phyloP scores from a whole-genome alignment of 106 monocot species.

The Phalaenopsis aphrodite region DNA sequence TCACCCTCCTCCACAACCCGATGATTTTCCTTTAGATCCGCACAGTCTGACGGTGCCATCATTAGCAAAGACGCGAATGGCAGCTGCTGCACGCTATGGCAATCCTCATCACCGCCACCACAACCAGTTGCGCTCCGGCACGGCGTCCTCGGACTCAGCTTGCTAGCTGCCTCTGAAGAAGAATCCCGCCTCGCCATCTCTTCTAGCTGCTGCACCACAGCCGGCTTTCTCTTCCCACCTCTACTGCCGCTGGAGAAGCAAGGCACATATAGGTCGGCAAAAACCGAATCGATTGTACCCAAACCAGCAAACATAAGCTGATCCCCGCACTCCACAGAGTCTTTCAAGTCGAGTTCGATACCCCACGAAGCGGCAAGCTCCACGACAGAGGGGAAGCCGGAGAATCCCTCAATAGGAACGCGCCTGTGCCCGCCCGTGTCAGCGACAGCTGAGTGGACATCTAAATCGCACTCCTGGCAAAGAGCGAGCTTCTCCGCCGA shows the following conservation, averaged over 20 bases:
- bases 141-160: conserved; percentile 30
- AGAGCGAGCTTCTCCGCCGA: conserved; percentile 30
- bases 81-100: conserved; percentile 15
- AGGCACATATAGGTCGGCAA: conserved; percentile 22
- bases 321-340: neutral
- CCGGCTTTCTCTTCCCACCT: neutral
- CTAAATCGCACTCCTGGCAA: conserved; percentile 56
- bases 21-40: conserved; percentile 24
- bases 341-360: conserved; percentile 28
- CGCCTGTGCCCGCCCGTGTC: neutral
- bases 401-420: conserved; percentile 44
- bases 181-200: conserved; percentile 46
- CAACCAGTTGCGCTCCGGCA: conserved; percentile 15
- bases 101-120: conserved; percentile 11
- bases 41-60: conserved; percentile 22
- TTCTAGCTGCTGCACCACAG: conserved; percentile 45
- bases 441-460: conserved; percentile 10
- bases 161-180: neutral
- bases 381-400: conserved; percentile 50
- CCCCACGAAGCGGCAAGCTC: conserved; percentile 54
- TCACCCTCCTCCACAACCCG: conserved; percentile 34
- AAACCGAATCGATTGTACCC: conserved; percentile 9
- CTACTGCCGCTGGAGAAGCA: conserved; percentile 1
- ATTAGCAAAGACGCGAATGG: conserved; percentile 53
- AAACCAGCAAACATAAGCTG: neutral